Base-by-base conservation (phyloP, 2,329 filamentous ascomycete species). In the Endoconidiophora polonica region DNA sequence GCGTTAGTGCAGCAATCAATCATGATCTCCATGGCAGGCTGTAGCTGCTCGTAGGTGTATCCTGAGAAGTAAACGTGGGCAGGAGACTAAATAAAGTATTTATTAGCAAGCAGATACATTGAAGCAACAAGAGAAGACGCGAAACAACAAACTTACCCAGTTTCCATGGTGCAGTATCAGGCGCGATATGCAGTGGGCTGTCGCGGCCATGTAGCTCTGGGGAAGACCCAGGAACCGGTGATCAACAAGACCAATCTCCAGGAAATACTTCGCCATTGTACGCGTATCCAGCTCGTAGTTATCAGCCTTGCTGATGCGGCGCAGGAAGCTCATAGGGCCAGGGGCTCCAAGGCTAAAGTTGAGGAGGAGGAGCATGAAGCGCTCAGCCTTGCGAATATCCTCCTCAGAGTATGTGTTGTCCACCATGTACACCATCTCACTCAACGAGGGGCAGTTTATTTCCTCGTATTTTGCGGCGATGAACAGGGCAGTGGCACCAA, bases 361-460 rank as follows among this genome's bases (percentile, higher is more conserved):
- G 49, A 98, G 77, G 82, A 95, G 94, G 65, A 79, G 93, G 47
- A 98, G 76, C 88, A 98, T 98, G 69, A 94, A 96, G 10, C 88
- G 81, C 67, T 98, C 91, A 0, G 91, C 91, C 69, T 96, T 95
- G 56, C 96, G 75, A 52, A 98, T 90, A 68, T 96, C 91, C 52
- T 95, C 88, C 14, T 77, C 74, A 2, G 76, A 83, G 66, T 95
- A 98, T 50, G 86, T 87, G 41, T 80, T 77, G 62, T 98, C 91
- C 39, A 98, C 91, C 90, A 98, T 96, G 70, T 90, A 96, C 54
- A 94, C 84, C 59, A 98, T 94, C 69, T 98, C 91, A 54, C 83
- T 77, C 20, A 98, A 79, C 1, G 90, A 94, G 22, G 88, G 91
- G 64, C 88, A 94, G 66, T 94, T 94, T 69, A 98, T 95, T 68